Base-by-base conservation (phyloP, 176 grass and related monocot genomes). In the Urochloa ruziziensis region DNA sequence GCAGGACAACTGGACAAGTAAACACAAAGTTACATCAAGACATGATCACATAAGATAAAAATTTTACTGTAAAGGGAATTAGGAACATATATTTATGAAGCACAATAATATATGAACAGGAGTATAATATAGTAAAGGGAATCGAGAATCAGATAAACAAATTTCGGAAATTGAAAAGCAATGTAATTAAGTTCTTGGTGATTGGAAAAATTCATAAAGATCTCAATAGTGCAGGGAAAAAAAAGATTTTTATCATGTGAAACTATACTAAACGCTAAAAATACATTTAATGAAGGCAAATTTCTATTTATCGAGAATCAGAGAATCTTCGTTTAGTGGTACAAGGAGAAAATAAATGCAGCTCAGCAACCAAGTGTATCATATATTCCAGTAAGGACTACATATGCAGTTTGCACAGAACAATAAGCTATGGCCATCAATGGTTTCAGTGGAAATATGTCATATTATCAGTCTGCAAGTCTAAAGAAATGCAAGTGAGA, bases 41-140 rank as follows among this genome's bases (percentile, higher is more conserved):
- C 40, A 62, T 80, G 2, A 53, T 39, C 40, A 75, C 21, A 75
- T 46, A 10, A 87, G 72, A 25, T 47, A 19, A 58, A 75, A 70
- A 68, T 46, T 28, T 5, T 44, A 43, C 28, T 62, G 43, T 33
- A 43, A 57, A 15, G 1, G 9, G 23, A 57, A 11, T 3, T 11
- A 25, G 54, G 2, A 58, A 70, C 57, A 70, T 17, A 21, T 70
- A 19, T 8, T 3, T 40, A 68, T 56, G 24, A 77, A 69, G 32
- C 43, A 46, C 11, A 33, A 46, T 11, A 13, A 33, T 57, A 30
- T 19, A 32, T 51, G 27, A 52, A 73, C 10, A 0, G 30, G 34
- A 74, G 29, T 71, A 46, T 12, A 47, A 16, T 82, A 48, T 17
- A 73, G 14, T 13, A 16, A 72, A 73, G 7, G 24, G 0, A 15